Evolutionary conservation across 1,139 yeast genomes (phyloP).

Genomic region (Kodamaea ohmeri): DNA sequence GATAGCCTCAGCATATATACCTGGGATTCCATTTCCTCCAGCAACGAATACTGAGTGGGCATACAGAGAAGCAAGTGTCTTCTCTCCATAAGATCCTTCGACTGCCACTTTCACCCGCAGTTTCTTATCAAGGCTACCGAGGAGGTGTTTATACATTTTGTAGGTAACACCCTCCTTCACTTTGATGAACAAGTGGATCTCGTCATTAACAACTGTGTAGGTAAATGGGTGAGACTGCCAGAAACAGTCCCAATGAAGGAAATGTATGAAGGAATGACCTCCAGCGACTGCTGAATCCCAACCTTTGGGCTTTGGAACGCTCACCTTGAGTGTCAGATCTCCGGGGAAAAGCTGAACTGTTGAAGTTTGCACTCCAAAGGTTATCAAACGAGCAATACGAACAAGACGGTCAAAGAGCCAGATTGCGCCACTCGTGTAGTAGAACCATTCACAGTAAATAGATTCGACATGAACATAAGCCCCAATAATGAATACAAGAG

Average conservation of each 20-base stretch:
- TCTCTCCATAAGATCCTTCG: conserved; percentile 27
- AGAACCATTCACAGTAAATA: conserved; percentile 39
- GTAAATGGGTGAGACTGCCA: conserved; percentile 80
- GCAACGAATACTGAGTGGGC: conserved; percentile 25
- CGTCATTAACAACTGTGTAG: conserved; percentile 38
- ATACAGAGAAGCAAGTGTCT: conserved; percentile 19
- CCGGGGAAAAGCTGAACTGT: conserved; percentile 27
- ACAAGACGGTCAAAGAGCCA: conserved; percentile 45
- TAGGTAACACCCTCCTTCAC: conserved; percentile 47
- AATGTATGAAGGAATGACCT: conserved; percentile 61
- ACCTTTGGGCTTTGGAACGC: conserved; percentile 37
- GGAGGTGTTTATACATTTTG: conserved; percentile 27
- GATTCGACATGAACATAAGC: conserved; percentile 41
- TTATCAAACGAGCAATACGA: conserved; percentile 32
- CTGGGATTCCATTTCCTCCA: conserved; percentile 30
- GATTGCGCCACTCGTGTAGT: conserved; percentile 38
- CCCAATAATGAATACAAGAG: conserved; percentile 39
- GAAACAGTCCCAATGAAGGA: conserved; percentile 50
- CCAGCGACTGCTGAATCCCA: conserved; percentile 53
- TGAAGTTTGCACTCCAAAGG: conserved; percentile 42
- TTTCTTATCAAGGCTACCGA: conserved; percentile 18
- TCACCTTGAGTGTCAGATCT: conserved; percentile 41
- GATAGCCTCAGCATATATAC: conserved; percentile 22
- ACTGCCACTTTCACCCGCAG: conserved; percentile 20
- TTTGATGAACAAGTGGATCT: conserved; percentile 40